These are phyloP conservation scores for Rubus parviflorus DNA, from an alignment of 306 rosid species.

Conservation along the genomic window DNA sequence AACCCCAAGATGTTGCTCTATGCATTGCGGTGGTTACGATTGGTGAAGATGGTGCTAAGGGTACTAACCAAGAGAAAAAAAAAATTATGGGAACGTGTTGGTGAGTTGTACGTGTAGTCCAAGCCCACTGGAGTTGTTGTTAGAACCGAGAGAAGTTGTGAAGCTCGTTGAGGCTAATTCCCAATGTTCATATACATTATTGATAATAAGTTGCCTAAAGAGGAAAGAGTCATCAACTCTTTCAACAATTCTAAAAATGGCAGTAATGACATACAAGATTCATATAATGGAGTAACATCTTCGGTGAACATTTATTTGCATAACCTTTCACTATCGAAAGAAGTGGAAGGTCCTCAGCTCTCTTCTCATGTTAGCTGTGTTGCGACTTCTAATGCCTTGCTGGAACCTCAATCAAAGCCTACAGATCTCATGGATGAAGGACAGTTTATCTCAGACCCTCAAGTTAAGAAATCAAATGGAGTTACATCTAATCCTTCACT, in stretches of 20 bases:
- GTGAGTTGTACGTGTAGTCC: too few relatives aligned
- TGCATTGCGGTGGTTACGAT: too few relatives aligned
- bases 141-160: too few relatives aligned
- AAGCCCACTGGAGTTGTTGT: too few relatives aligned
- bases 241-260: not conserved
- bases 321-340: constrained; percentile 31
- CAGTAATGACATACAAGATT: not conserved
- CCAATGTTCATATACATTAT: too few relatives aligned
- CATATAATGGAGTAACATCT: constrained; percentile 9
- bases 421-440: constrained; percentile 22
- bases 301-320: constrained; percentile 16
- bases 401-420: constrained; percentile 17
- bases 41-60: too few relatives aligned
- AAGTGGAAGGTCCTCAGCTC: constrained; percentile 15
- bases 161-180: too few relatives aligned
- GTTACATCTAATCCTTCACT: not conserved
- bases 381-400: constrained; percentile 1
- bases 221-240: not conserved
- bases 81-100: too few relatives aligned
- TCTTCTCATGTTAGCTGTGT: constrained; percentile 19
- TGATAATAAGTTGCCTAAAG: constrained; percentile 11
- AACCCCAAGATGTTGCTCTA: too few relatives aligned
- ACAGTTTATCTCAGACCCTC: not conserved
- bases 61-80: too few relatives aligned
- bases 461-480: not conserved